These are phyloP conservation scores for Gastrolobium bilobum DNA, from an alignment of 306 rosid genomes.

Conservation along the genomic window DNA sequence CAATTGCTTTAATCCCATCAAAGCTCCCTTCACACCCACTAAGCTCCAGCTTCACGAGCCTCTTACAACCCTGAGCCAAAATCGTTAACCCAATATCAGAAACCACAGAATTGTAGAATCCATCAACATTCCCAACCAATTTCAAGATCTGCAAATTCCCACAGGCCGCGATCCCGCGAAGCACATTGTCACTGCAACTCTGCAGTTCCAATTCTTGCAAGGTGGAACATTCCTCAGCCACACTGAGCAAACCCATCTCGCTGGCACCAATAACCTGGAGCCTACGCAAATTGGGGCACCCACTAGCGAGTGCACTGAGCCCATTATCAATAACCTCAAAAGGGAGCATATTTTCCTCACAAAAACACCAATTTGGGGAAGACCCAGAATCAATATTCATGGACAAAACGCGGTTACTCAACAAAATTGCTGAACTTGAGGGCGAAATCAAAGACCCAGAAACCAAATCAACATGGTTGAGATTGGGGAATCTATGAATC, in stretches of 20 bases:
- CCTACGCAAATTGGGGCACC: constrained; percentile 83
- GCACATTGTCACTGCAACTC: constrained; percentile 72
- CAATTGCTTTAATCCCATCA: constrained; percentile 94
- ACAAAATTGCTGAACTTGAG: constrained; percentile 62
- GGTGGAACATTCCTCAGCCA: constrained; percentile 86
- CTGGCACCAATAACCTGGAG: constrained; percentile 74
- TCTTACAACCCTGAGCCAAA: constrained; percentile 91
- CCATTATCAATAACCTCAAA: constrained; percentile 81
- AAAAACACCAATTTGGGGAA: constrained; percentile 53
- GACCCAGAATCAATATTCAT: constrained; percentile 60
- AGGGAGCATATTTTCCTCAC: constrained; percentile 70
- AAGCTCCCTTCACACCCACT: constrained; percentile 92
- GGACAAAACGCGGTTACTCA: constrained; percentile 60
- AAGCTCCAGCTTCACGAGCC: constrained; percentile 93
- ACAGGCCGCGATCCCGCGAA: constrained; percentile 87
- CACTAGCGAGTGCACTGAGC: constrained; percentile 63
- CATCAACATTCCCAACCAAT: constrained; percentile 76
- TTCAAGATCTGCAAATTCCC: constrained; percentile 84
- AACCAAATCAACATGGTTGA: constrained; percentile 75
- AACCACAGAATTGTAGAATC: constrained; percentile 72
- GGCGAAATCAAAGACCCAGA: constrained; percentile 67
- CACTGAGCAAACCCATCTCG: constrained; percentile 77
- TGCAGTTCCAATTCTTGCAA: constrained; percentile 87
- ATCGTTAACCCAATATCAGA: constrained; percentile 94
- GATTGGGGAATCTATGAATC: constrained; percentile 78